Evolutionary conservation across 768 basidiomycete genomes (phyloP), one percentile per base, ranked within the genome.

Genomic region (Boletus rufocinnamomeus): DNA sequence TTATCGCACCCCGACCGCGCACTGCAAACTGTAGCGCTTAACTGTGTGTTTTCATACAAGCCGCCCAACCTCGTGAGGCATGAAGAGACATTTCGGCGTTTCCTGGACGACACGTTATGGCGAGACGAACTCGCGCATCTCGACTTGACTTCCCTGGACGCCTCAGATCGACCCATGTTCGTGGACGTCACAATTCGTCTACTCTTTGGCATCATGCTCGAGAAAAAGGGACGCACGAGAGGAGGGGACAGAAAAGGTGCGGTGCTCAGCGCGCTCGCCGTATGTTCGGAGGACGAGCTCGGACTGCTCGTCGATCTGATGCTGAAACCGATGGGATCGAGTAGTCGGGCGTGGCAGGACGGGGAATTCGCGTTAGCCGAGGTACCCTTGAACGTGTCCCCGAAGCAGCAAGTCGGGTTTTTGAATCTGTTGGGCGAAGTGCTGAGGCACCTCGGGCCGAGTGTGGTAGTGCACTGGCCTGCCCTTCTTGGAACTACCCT

Each of bases 91-190:
- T 73, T 98, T 25, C 78, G 80, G 11, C 77, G 77, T 9, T 76
- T 98, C 13, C 78, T 99, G 34, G 94, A 98, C 60, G 89, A 93
- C 48, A 87, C 86, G 8, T 77, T 88, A 48, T 97, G 95, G 85
- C 78, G 95, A n/a, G 96, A 98, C 67, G 86, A 90, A 63, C 81
- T 98, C 6, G 81, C 86, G 2, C 79, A 84, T 16, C 80, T 98
- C 44, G 80, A 89, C 56, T 75, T 95, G 13, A 76, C 76, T n/a
- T 81, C 82, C 7, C 76, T 87, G 55, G 79, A 82, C 19, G 67
- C 76, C 1, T 72, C 77, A 1, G 84, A 88, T 63, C 81, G 96
- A 34, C 64, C 67, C 2, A 87, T 87, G 61, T 76, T 93, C 16
- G 79, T 97, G 9, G 84, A 87, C 32, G 78, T 88, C 17, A 68